phyloP scores from a whole-genome alignment of 2,329 filamentous ascomycete species.

The Diaporthe vaccinii region DNA sequence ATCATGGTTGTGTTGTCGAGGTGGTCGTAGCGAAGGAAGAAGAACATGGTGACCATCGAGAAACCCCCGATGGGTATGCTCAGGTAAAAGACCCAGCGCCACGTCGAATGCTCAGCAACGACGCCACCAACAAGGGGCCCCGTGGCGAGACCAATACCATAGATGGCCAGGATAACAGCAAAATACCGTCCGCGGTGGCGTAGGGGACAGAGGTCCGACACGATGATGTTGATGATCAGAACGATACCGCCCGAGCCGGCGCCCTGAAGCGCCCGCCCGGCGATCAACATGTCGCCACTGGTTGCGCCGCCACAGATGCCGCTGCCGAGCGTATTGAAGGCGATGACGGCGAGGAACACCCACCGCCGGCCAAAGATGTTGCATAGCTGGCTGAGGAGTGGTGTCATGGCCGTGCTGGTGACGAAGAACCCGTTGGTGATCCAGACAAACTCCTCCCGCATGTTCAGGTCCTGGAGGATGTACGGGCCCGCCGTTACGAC shows the following conservation, averaged over 20 bases:
- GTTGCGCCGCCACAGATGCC: conserved; percentile 56
- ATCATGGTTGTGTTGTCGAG: not conserved
- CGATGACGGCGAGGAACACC: conserved; percentile 50
- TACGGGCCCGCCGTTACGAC: conserved; percentile 17
- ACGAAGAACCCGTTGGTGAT: conserved; percentile 9
- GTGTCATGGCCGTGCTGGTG: conserved; percentile 45
- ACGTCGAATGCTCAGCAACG: conserved; percentile 44
- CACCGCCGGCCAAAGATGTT: conserved; percentile 60
- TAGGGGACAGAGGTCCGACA: not conserved
- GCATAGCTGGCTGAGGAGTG: conserved; percentile 57
- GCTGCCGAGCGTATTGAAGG: conserved; percentile 58
- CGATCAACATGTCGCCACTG: conserved; percentile 56
- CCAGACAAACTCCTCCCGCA: conserved; percentile 22
- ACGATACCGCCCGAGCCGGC: not conserved
- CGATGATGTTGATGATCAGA: conserved; percentile 5
- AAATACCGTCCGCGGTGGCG: conserved; percentile 39
- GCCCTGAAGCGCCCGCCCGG: conserved; percentile 55
- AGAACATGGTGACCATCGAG: conserved; percentile 42
- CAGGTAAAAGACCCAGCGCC: conserved; percentile 54
- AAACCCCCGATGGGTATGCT: conserved; percentile 47
- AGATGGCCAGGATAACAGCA: conserved; percentile 48
- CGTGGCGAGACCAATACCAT: conserved; percentile 46
- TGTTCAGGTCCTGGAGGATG: conserved; percentile 22
- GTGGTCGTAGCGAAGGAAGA: conserved; percentile 49
- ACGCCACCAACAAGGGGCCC: conserved; percentile 49